Evolutionary conservation across 2,329 filamentous ascomycete species (phyloP), one percentile per base, ranked within the genome.

Genomic region (Keithomyces neogunnii): DNA sequence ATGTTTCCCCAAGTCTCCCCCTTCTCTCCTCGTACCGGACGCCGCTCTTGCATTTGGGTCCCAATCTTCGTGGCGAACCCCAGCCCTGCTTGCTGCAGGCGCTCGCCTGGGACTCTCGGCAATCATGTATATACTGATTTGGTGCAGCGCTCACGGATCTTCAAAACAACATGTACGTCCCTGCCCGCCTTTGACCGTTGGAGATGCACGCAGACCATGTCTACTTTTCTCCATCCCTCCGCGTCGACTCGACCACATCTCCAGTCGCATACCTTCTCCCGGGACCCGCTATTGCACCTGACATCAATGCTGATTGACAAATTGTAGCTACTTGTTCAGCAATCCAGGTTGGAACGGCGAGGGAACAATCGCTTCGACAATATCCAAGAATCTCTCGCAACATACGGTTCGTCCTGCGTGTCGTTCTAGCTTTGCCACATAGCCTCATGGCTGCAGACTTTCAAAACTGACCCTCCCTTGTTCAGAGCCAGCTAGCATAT

Each of bases 331-430:
- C 63, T 70, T 82, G 54, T 80, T 82, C 65, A 82, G 75, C 67
- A 81, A 81, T 64, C 79, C 79, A 32, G 72, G 72, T 51, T 81
- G 75, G 73, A 69, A 67, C 49, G 74, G 75, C 57, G 70, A 70
- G 50, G 69, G 69, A 55, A 74, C 73, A 28, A 66, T 76, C 50
- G 73, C 78, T 40, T 77, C 73, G 56, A 80, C 76, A 51, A 71
- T 81, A 54, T 72, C 81, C 56, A 69, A 71, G 55, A 82, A 82
- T 59, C 73, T 82, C 54, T 81, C 78, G 31, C 74, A 76, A 44
- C 63, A 77, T 52, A 75, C 77, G 60, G 78, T 81, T 66, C 58
- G 77, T 72, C 42, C 30, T 33, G 39, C 45, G n/a, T 32, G 40
- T 26, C 47, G 44, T 51, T 3, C 30, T 44, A 35, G 39, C 45